Conservation (phyloP, 768 basidiomycete species). For the Hydnum rufescens region DNA sequence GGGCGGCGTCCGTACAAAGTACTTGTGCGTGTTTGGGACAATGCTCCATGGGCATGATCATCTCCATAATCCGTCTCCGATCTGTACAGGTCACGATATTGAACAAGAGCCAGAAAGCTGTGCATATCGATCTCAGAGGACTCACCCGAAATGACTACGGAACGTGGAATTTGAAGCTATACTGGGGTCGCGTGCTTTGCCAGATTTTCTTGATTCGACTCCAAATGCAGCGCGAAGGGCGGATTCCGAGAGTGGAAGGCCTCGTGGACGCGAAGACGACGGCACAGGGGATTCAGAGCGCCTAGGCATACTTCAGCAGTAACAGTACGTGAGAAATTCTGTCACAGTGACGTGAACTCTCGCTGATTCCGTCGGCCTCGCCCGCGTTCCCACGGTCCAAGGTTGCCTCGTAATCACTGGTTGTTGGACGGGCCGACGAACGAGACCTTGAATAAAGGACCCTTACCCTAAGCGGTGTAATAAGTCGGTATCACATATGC, state of each 20-base stretch:
- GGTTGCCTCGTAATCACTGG: too few relatives aligned
- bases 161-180: constrained; percentile 6
- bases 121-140: background rate
- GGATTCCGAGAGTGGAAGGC: background rate
- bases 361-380: too few relatives aligned
- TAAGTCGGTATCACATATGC: too few relatives aligned
- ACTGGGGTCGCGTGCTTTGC: background rate
- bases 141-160: constrained; percentile 10
- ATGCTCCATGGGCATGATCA: constrained; percentile 1
- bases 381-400: too few relatives aligned
- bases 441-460: too few relatives aligned
- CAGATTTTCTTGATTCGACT: background rate
- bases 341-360: too few relatives aligned
- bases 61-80: constrained; percentile 11
- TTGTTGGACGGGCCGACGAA: too few relatives aligned
- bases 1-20: constrained; percentile 2
- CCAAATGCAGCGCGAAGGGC: background rate
- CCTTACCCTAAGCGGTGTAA: too few relatives aligned
- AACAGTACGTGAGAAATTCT: too few relatives aligned
- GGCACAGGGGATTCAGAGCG: too few relatives aligned
- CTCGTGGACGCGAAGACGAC: background rate
- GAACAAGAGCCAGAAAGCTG: background rate
- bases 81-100: constrained; percentile 1
- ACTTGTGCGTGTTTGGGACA: constrained; percentile 5
- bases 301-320: too few relatives aligned